Percentiles rank a stretch among this genome's conserved stretches.
Conservation (phyloP, 2,329 filamentous ascomycete species). For the Chaetomium globosum region DNA sequence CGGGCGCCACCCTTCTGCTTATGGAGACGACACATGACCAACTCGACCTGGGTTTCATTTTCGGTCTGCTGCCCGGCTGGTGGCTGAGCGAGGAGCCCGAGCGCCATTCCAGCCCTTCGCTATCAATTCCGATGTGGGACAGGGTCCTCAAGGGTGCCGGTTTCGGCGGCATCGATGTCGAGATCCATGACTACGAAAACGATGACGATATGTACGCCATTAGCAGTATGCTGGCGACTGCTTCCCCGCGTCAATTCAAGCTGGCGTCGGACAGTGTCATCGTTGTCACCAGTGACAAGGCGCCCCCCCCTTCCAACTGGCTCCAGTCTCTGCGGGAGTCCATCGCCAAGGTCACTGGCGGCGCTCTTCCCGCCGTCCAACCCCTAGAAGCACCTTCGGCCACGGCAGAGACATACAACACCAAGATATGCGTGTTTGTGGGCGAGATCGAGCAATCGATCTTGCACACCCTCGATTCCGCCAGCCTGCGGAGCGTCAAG, state of each 20-base stretch:
- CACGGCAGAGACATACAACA: neutral
- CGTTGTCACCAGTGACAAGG: neutral
- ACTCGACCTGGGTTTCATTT: constrained; percentile 15
- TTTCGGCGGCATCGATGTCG: constrained; percentile 28
- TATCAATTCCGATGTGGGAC: constrained; percentile 37
- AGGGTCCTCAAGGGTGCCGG: constrained; percentile 34
- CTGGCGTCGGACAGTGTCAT: neutral
- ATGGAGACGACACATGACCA: constrained; percentile 18
- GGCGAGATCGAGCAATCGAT: neutral
- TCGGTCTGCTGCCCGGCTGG: constrained; percentile 40
- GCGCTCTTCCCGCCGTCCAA: neutral
- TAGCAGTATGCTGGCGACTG: constrained; percentile 1
- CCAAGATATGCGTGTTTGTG: neutral
- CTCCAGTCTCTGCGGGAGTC: neutral
- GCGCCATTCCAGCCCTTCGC: constrained; percentile 37
- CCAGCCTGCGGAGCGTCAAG: too few relatives aligned
- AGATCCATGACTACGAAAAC: constrained; percentile 22
- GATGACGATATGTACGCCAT: neutral
- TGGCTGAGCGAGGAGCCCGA: constrained; percentile 41
- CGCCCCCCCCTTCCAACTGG: neutral
- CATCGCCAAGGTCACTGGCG: neutral
- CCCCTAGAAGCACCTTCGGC: neutral
- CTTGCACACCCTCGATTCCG: constrained; percentile 17
- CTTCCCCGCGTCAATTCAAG: neutral
- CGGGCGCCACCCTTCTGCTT: constrained; percentile 45